Conservation (phyloP, 2,329 filamentous ascomycete genomes). For the Plectosphaerella cucumerina region DNA sequence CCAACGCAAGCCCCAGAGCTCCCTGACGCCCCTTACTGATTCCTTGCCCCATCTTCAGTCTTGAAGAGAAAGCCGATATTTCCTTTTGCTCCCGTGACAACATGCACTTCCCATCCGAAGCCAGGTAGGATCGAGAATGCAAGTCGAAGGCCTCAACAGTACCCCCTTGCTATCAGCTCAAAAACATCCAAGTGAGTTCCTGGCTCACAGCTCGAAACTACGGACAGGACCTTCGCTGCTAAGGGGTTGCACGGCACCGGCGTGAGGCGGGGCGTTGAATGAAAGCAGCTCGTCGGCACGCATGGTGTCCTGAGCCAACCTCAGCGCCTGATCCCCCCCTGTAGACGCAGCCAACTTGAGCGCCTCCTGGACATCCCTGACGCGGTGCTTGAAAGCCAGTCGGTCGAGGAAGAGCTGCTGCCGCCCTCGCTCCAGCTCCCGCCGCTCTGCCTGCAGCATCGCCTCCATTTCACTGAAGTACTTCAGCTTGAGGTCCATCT, state of each 20-base stretch:
- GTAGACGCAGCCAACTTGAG: conserved; percentile 52
- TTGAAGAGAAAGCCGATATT: too few relatives aligned
- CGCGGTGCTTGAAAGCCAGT: conserved; percentile 81
- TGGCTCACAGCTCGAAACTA: conserved; percentile 49
- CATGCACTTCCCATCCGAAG: too few relatives aligned
- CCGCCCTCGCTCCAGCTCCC: conserved; percentile 85
- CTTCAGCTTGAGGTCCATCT: conserved; percentile 90
- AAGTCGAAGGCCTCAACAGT: too few relatives aligned
- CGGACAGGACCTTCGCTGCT: conserved; percentile 53
- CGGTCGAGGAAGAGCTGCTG: conserved; percentile 94
- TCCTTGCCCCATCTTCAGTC: too few relatives aligned
- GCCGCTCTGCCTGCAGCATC: conserved; percentile 83
- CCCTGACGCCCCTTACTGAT: neutral
- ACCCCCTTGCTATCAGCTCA: too few relatives aligned
- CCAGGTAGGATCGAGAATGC: too few relatives aligned
- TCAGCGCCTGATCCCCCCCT: conserved; percentile 46
- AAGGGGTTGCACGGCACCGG: conserved; percentile 46
- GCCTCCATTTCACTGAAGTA: conserved; percentile 97
- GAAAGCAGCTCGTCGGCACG: conserved; percentile 48
- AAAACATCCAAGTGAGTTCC: too few relatives aligned
- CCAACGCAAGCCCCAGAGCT: neutral
- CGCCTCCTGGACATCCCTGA: conserved; percentile 75
- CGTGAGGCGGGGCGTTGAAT: conserved; percentile 42
- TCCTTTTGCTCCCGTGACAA: too few relatives aligned
- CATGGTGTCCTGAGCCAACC: conserved; percentile 41